Evolutionary conservation across 1,284 basidiomycete species (phyloP).

Genomic region (Trichosporon asahii): DNA sequence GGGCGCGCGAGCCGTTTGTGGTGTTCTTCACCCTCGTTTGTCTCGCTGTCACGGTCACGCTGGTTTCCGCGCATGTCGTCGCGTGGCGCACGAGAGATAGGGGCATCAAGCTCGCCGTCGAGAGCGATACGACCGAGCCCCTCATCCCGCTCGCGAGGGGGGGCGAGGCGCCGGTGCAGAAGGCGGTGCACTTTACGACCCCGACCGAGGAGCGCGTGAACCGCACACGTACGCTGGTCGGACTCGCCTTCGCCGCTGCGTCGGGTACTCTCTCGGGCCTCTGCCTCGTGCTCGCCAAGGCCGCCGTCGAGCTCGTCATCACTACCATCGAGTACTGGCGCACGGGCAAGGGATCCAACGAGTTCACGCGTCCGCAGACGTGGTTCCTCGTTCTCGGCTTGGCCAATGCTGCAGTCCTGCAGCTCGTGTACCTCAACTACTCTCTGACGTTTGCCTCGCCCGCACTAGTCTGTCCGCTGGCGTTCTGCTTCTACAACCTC

Average conservation of each 20-base stretch:
- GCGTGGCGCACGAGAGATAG: not conserved
- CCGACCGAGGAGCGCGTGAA: constrained; percentile 11
- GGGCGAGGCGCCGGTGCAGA: not conserved
- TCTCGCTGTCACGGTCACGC: constrained; percentile 60
- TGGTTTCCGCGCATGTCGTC: constrained; percentile 50
- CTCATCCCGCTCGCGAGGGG: not conserved
- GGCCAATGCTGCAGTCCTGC: constrained; percentile 38
- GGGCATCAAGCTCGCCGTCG: not conserved
- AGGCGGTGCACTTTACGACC: not conserved
- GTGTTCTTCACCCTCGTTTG: constrained; percentile 75
- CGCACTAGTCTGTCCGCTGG: constrained; percentile 85
- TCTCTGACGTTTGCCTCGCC: constrained; percentile 78
- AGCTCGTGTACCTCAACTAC: constrained; percentile 90
- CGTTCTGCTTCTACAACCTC: constrained; percentile 94
- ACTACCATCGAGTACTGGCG: constrained; percentile 61
- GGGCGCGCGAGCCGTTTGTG: constrained; percentile 73
- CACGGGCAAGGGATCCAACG: constrained; percentile 64
- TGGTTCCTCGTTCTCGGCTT: constrained; percentile 47
- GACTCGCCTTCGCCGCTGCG: constrained; percentile 82
- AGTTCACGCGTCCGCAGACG: constrained; percentile 62
- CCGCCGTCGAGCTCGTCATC: constrained; percentile 83
- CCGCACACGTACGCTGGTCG: constrained; percentile 65
- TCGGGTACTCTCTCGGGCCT: constrained; percentile 91
- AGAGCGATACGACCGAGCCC: not conserved
- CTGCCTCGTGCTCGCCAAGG: constrained; percentile 91